Evolutionary conservation across 176 grass and related monocot genomes (phyloP), one percentile per base, ranked within the genome.

Genomic region (Saccharum spontaneum): DNA sequence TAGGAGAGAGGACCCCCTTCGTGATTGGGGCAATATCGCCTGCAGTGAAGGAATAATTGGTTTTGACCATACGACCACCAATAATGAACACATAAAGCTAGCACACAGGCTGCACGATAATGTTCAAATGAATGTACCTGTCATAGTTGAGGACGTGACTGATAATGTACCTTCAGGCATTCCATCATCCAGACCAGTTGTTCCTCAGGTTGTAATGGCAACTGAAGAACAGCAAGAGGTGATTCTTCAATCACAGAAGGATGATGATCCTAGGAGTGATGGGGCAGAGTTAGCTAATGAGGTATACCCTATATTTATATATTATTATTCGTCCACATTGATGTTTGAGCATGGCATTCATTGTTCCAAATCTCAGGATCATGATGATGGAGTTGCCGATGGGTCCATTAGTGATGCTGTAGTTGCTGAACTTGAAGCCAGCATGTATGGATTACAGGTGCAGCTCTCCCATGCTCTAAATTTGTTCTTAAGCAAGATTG

Each of bases 381-480:
- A 76, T 31, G 89, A 89, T 64, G 70, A 83, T 70, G 82, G 67
- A 82, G 78, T 82, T 65, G 70, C 48, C 34, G 93, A 94, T 50
- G 83, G 74, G 48, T 77, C 84, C 31, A 79, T 99, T 48, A 91
- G 81, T 82, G 90, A 94, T 92, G 88, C 93, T 79, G 83, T 71
- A 76, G 83, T 94, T 81, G 89, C 93, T 55, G 91, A 99, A 89
- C 82, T 99, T 70, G 93, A 95, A 87, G 93, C 97, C 69, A 89
- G 97, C 71, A 73, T 84, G 76, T 94, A 99, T 89, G 97, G 93
- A 82, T 90, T 99, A 76, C 97, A 99, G 97, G 97, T 99, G 81
- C 67, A 73, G 62, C 54, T 80, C 37, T 61, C 54, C 54, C 23
- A 38, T 54, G 37, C 61, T 84, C 54, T 82, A 7, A 38, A 41